phyloP scores from a whole-genome alignment of 495 filamentous ascomycete species.

The Neohortaea acidophila region DNA sequence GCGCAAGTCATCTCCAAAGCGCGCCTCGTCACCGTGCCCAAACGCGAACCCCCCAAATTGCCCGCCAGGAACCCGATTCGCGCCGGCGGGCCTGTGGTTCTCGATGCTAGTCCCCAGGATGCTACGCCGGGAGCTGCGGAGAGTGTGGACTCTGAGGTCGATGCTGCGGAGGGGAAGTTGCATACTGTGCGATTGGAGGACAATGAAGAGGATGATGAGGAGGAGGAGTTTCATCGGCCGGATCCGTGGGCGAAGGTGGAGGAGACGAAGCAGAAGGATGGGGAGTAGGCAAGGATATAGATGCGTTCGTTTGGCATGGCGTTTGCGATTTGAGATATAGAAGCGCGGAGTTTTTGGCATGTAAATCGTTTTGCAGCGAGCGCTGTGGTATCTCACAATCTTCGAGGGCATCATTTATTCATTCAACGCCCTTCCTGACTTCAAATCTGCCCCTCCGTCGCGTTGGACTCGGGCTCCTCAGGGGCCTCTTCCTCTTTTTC shows the following conservation, averaged over 20 bases:
- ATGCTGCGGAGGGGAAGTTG: background rate
- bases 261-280: slow-evolving; percentile 1
- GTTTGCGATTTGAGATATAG: background rate
- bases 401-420: background rate
- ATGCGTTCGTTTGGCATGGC: background rate
- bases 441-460: too few species aligned
- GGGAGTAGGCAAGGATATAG: background rate
- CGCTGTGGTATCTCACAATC: background rate
- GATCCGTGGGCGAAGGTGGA: slow-evolving; percentile 1
- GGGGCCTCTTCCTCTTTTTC: background rate
- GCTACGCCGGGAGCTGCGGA: background rate
- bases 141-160: background rate
- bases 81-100: slow-evolving; percentile 11
- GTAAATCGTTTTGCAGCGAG: background rate
- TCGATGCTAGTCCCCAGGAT: slow-evolving; percentile 9
- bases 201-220: slow-evolving; percentile 1
- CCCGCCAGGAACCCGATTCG: slow-evolving; percentile 26
- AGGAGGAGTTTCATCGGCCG: background rate
- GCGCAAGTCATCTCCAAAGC: slow-evolving; percentile 23
- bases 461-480: too few species aligned
- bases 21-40: slow-evolving; percentile 26
- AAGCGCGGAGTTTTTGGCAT: too few species aligned
- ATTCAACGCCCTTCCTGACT: too few species aligned
- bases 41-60: slow-evolving; percentile 22
- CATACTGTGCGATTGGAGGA: slow-evolving; percentile 1